These are phyloP conservation scores for Tetradesmus lagerheimii DNA, from an alignment of 139 green algal genomes.

Conservation along the genomic window DNA sequence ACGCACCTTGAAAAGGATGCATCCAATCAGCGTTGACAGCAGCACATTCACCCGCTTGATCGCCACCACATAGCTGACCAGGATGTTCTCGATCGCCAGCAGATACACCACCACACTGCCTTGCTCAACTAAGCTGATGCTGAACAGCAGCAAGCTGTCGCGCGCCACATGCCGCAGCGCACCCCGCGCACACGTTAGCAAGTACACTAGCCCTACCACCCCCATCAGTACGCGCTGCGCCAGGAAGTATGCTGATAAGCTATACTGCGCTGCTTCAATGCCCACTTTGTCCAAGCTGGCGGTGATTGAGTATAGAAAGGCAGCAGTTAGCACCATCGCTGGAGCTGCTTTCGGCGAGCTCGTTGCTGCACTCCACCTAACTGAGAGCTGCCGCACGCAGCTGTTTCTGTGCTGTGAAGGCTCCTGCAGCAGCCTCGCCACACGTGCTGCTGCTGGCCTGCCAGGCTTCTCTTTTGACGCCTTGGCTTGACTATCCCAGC, in stretches of 20 bases:
- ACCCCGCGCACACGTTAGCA: neutral
- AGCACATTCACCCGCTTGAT: constrained; percentile 79
- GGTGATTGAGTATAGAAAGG: constrained; percentile 61
- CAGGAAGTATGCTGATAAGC: constrained; percentile 57
- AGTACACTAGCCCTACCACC: neutral
- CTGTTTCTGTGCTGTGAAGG: neutral
- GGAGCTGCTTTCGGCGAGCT: constrained; percentile 18
- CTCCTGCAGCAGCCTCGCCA: neutral
- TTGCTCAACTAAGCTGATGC: constrained; percentile 61
- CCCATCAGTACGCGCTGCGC: constrained; percentile 52
- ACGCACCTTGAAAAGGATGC: constrained; percentile 60
- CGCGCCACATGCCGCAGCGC: neutral
- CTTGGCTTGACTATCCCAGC: constrained; percentile 30
- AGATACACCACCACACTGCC: constrained; percentile 64
- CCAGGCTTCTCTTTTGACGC: neutral
- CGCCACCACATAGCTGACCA: constrained; percentile 76
- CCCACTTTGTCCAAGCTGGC: constrained; percentile 73
- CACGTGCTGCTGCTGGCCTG: neutral
- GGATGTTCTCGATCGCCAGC: constrained; percentile 61
- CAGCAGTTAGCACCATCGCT: constrained; percentile 51
- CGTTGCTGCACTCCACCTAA: neutral
- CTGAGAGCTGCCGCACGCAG: neutral
- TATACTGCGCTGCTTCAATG: constrained; percentile 35
- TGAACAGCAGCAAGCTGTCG: constrained; percentile 46
- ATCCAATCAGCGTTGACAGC: constrained; percentile 66